Evolutionary conservation across 495 filamentous ascomycete species (phyloP).

Genomic region (Bryoglossum gracile): DNA sequence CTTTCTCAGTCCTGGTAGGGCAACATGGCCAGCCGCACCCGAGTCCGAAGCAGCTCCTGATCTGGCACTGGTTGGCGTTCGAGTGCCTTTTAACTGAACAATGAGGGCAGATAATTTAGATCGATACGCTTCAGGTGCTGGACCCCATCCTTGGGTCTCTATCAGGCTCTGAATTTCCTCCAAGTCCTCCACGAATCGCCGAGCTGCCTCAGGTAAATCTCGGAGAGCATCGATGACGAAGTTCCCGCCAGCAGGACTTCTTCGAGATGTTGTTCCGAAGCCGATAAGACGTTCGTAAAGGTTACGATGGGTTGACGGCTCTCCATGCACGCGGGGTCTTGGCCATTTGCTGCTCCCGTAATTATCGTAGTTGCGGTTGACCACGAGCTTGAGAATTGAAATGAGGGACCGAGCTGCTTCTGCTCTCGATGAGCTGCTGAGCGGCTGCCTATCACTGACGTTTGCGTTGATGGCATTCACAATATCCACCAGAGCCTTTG

Average conservation of each 20-base stretch:
- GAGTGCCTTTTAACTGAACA: slow-evolving; percentile 10
- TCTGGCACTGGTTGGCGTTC: slow-evolving; percentile 2
- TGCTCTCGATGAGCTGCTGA: slow-evolving; percentile 12
- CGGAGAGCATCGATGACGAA: slow-evolving; percentile 22
- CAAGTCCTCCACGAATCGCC: slow-evolving; percentile 17
- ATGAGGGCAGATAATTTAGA: slow-evolving; percentile 17
- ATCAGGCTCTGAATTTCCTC: slow-evolving; percentile 15
- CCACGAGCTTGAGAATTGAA: slow-evolving; percentile 20
- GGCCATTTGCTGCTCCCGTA: slow-evolving; percentile 14
- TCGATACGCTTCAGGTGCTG: slow-evolving; percentile 17
- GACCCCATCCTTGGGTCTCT: slow-evolving; percentile 15
- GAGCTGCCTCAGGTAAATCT: slow-evolving; percentile 21
- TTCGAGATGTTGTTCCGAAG: slow-evolving; percentile 1
- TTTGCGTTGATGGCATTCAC: slow-evolving; percentile 18
- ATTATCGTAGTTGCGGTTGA: slow-evolving; percentile 22
- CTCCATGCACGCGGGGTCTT: slow-evolving; percentile 16
- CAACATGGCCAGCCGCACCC: not conserved
- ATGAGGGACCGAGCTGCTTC: slow-evolving; percentile 20
- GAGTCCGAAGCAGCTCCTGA: no score
- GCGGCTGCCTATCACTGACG: slow-evolving; percentile 11
- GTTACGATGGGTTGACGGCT: slow-evolving; percentile 20
- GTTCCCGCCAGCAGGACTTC: slow-evolving; percentile 11
- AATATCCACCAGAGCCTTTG: slow-evolving; percentile 16
- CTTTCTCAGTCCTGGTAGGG: slow-evolving; percentile 5
- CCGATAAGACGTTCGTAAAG: slow-evolving; percentile 25